Percentiles rank a stretch among this genome's conserved stretches.
Evolutionary conservation across 352 stramenopile species (phyloP).

Genomic region (Pythium sp.): DNA sequence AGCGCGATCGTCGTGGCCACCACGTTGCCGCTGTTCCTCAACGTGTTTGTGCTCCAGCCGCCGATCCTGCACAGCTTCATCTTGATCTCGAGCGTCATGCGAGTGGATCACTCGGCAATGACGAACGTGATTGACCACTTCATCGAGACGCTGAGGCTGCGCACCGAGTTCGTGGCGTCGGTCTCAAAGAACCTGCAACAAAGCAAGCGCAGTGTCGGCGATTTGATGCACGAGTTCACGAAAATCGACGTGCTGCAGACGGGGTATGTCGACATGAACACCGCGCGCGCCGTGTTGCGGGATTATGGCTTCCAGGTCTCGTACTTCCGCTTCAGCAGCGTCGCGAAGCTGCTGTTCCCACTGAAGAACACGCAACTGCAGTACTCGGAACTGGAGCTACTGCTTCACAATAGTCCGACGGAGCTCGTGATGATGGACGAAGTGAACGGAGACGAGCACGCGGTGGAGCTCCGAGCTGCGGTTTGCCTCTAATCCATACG

Average conservation of each 20-base stretch:
- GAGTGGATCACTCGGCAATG: constrained; percentile 47
- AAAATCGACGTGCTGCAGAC: constrained; percentile 24
- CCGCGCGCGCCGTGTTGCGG: constrained; percentile 19
- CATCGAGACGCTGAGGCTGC: constrained; percentile 49
- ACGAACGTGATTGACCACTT: constrained; percentile 63
- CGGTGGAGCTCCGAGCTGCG: too few relatives aligned
- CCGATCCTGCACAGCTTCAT: constrained; percentile 61
- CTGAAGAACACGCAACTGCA: constrained; percentile 35
- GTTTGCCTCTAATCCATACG: too few relatives aligned
- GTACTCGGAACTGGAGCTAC: constrained; percentile 34
- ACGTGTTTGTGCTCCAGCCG: constrained; percentile 51
- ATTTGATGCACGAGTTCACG: constrained; percentile 29
- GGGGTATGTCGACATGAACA: not conserved
- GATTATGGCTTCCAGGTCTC: constrained; percentile 44
- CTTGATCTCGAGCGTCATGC: constrained; percentile 48
- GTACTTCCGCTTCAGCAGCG: constrained; percentile 57
- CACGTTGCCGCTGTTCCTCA: constrained; percentile 44
- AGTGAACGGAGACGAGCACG: too few relatives aligned
- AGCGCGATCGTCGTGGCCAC: constrained; percentile 18
- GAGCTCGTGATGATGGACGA: too few relatives aligned
- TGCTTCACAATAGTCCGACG: too few relatives aligned
- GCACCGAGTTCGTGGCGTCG: constrained; percentile 37
- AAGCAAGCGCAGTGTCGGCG: not conserved
- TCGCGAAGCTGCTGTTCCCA: constrained; percentile 49
- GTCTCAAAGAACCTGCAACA: constrained; percentile 29